Conservation (phyloP, 805 yeast species). For the Blastobotrys peoriensis region DNA sequence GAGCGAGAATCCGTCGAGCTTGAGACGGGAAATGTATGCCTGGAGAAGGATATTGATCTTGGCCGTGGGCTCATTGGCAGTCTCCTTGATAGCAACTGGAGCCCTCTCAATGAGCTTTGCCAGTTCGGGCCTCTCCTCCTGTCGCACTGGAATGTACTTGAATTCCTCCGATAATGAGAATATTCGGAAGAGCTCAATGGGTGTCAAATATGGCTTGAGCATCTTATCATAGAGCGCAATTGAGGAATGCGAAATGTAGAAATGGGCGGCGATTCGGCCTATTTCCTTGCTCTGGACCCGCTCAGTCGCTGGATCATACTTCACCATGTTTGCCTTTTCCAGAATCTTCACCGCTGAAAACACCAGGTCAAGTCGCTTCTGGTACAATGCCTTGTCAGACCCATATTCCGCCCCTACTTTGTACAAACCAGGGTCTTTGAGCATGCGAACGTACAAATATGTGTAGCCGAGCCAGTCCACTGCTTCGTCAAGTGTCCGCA, state of each 20-base stretch:
- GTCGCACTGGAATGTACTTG: conserved; percentile 73
- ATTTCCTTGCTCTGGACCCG: conserved; percentile 54
- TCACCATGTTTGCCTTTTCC: conserved; percentile 49
- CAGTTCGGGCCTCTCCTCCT: conserved; percentile 76
- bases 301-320: conserved; percentile 49
- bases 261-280: conserved; percentile 82
- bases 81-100: conserved; percentile 82
- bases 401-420: conserved; percentile 64
- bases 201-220: conserved; percentile 57
- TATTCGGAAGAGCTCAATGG: conserved; percentile 68
- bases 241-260: conserved; percentile 71
- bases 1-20: conserved; percentile 81
- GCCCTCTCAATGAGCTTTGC: conserved; percentile 60
- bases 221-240: conserved; percentile 59
- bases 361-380: conserved; percentile 58
- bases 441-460: conserved; percentile 74
- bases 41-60: conserved; percentile 79
- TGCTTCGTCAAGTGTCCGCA: conserved; percentile 58
- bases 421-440: conserved; percentile 63
- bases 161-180: conserved; percentile 85
- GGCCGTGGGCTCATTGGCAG: conserved; percentile 61
- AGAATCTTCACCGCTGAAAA: conserved; percentile 71
- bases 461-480: conserved; percentile 74
- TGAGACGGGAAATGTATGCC: conserved; percentile 72
- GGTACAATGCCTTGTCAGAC: conserved; percentile 33